Percentiles rank a stretch among this genome's conserved stretches.
These are phyloP conservation scores for Platanus orientalis DNA, from an alignment of 164 flowering plant species.

Conservation along the genomic window DNA sequence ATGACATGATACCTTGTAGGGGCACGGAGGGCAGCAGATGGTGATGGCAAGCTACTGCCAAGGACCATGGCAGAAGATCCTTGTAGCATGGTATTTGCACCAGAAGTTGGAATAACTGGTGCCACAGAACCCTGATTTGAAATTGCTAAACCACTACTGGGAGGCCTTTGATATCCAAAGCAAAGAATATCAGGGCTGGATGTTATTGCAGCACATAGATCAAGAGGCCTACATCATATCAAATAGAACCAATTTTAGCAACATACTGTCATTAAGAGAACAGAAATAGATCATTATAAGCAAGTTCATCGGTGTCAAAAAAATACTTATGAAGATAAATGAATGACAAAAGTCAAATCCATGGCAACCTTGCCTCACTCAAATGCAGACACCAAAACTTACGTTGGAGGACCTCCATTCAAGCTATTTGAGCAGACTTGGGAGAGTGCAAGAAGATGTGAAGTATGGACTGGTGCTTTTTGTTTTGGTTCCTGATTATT, in stretches of 20 bases:
- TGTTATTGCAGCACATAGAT: constrained; percentile 59
- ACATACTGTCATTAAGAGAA: background rate
- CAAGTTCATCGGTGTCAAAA: background rate
- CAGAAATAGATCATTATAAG: background rate
- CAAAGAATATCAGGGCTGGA: constrained; percentile 58
- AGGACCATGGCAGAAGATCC: constrained; percentile 54
- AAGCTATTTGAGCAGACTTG: constrained; percentile 60
- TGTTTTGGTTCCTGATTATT: constrained; percentile 51
- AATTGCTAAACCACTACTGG: constrained; percentile 44
- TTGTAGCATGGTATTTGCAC: constrained; percentile 46
- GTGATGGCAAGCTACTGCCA: constrained; percentile 53
- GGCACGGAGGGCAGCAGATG: constrained; percentile 43
- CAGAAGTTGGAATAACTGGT: constrained; percentile 49
- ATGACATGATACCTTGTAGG: constrained; percentile 48
- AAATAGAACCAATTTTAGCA: background rate
- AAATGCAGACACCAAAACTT: constrained; percentile 28
- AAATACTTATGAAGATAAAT: background rate
- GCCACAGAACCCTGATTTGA: constrained; percentile 51
- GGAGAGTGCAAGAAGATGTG: constrained; percentile 55
- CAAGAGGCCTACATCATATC: constrained; percentile 70
- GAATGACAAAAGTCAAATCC: background rate
- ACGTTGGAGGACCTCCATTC: constrained; percentile 69
- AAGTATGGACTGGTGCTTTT: constrained; percentile 47
- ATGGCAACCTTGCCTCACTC: background rate
- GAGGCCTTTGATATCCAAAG: constrained; percentile 58